These are phyloP conservation scores for Xerocomus nothofagi DNA, from an alignment of 1,284 basidiomycete genomes.

Conservation along the genomic window DNA sequence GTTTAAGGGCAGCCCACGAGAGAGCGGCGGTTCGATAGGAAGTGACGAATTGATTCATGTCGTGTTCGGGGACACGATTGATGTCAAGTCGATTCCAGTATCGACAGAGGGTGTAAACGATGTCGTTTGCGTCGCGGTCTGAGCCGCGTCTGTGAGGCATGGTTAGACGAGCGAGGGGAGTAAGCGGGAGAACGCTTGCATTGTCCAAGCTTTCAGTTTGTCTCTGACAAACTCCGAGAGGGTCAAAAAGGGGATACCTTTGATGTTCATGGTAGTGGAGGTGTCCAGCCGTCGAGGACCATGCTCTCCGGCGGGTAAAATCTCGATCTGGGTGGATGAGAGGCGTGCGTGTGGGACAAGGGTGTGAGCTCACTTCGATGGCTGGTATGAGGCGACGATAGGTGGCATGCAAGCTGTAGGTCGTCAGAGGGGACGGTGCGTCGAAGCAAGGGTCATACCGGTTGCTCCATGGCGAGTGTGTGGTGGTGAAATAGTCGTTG, in stretches of 20 bases:
- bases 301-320: slow-evolving; percentile 74
- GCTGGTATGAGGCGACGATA: slow-evolving; percentile 51
- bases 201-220: slow-evolving; percentile 74
- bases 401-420: slow-evolving; percentile 54
- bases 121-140: slow-evolving; percentile 71
- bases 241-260: slow-evolving; percentile 71
- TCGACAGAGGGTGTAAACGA: slow-evolving; percentile 60
- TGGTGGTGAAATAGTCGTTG: slow-evolving; percentile 43
- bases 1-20: slow-evolving; percentile 67
- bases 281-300: slow-evolving; percentile 71
- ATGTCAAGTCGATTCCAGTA: slow-evolving; percentile 79
- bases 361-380: slow-evolving; percentile 38
- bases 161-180: slow-evolving; percentile 4
- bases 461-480: slow-evolving; percentile 55
- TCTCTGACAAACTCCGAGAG: slow-evolving; percentile 78
- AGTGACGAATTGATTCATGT: slow-evolving; percentile 72
- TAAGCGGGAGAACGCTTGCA: slow-evolving; percentile 45
- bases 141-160: slow-evolving; percentile 50
- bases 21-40: slow-evolving; percentile 54
- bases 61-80: slow-evolving; percentile 76
- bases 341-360: slow-evolving; percentile 4
- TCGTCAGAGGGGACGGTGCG: no score
- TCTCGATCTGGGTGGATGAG: slow-evolving; percentile 61
- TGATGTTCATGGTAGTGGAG: slow-evolving; percentile 61
- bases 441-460: slow-evolving; percentile 41